Conservation (phyloP, 371 early-diverging fungal species). For the Mucor plumbeus region DNA sequence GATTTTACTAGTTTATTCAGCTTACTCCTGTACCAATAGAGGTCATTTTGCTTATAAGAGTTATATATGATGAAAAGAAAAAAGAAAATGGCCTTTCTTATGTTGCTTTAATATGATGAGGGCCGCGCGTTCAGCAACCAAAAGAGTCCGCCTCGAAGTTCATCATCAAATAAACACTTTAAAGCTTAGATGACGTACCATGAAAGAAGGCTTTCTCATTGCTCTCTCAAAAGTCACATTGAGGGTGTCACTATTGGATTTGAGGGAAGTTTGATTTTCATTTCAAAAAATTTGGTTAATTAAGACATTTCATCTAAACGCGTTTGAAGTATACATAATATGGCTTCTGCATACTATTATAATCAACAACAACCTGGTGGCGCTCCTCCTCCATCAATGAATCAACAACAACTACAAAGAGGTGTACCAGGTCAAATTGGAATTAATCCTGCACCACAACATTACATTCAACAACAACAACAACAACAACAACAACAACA, state of each 20-base stretch:
- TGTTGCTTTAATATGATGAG: not conserved
- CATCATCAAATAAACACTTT: not conserved
- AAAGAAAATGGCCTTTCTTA: conserved; percentile 1
- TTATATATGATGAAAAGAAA: not conserved
- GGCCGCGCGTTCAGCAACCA: conserved; percentile 33
- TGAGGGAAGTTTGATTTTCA: not conserved
- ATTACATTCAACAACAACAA: conserved; percentile 31
- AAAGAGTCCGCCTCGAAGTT: conserved; percentile 14
- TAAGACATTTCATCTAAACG: not conserved
- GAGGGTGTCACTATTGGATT: not conserved
- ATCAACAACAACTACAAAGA: conserved; percentile 14
- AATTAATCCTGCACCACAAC: conserved; percentile 20
- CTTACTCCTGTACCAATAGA: conserved; percentile 77
- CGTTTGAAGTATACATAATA: conserved; percentile 1
- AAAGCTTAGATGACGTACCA: conserved; percentile 17
- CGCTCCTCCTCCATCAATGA: conserved; percentile 7
- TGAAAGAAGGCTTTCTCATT: not conserved
- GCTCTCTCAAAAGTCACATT: conserved; percentile 2
- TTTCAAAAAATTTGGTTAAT: not conserved
- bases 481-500: conserved; percentile 28
- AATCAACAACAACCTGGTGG: conserved; percentile 29
- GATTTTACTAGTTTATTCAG: not conserved
- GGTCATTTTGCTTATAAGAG: conserved; percentile 47
- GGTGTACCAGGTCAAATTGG: conserved; percentile 23
- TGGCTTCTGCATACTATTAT: conserved; percentile 41